These are phyloP conservation scores for Tothia fuscella DNA, from an alignment of 2,329 filamentous ascomycete species.

Conservation along the genomic window DNA sequence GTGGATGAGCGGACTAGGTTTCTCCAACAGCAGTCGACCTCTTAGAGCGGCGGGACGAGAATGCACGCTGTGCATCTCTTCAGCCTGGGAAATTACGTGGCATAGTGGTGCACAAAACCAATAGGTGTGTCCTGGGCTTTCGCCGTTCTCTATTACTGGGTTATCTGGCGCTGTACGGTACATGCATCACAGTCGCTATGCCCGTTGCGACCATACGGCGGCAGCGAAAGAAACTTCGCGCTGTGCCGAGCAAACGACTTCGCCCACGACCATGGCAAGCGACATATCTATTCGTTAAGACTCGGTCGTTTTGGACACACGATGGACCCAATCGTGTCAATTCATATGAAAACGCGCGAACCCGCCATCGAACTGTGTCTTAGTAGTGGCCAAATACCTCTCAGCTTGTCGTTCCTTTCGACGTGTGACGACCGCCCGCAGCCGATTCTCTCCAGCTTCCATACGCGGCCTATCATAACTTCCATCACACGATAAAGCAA, in stretches of 20 bases:
- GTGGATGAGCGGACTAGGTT: constrained; percentile 5
- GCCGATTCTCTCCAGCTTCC: background rate
- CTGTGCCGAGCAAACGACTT: constrained; percentile 19
- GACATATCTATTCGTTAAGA: constrained; percentile 2
- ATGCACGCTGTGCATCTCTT: constrained; percentile 20
- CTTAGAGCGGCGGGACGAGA: constrained; percentile 16
- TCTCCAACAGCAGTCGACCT: no score
- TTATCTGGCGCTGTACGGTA: no score
- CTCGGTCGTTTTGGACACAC: constrained; percentile 2
- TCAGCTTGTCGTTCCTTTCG: background rate
- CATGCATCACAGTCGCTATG: no score
- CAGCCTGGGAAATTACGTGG: no score
- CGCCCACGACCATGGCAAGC: no score
- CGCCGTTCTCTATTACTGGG: no score
- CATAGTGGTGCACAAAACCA: no score
- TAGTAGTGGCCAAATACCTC: background rate
- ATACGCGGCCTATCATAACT: background rate
- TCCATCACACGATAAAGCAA: constrained; percentile 1
- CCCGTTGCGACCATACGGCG: no score
- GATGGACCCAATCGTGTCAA: constrained; percentile 4
- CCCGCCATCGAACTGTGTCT: background rate
- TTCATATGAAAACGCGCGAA: background rate
- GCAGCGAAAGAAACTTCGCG: no score
- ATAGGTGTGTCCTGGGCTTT: no score
- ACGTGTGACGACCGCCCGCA: background rate